A percentile compares a stretch with the other conserved stretches of the same genome.
phyloP scores from a whole-genome alignment of 2,329 filamentous ascomycete species.

The Cucurbitaria berberidis region DNA sequence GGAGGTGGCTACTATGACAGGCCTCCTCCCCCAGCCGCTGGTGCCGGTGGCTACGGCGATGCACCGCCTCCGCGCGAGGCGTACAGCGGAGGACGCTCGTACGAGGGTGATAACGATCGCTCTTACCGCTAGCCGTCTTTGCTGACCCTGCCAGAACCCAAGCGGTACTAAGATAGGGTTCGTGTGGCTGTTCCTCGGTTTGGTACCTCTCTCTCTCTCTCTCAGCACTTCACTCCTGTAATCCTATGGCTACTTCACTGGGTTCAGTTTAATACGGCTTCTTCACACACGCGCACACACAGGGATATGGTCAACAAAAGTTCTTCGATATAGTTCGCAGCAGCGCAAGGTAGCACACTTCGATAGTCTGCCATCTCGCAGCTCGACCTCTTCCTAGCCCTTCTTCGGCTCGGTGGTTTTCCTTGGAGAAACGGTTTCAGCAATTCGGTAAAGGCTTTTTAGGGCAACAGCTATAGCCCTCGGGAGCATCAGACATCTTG shows the following conservation, averaged over 20 bases:
- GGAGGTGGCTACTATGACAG: constrained; percentile 64
- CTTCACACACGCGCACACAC: constrained; percentile 32
- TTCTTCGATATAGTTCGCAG: constrained; percentile 47
- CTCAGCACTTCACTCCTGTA: constrained; percentile 44
- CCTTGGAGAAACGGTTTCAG: constrained; percentile 50
- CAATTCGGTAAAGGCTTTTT: constrained; percentile 48
- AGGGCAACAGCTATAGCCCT: constrained; percentile 43
- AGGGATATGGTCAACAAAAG: constrained; percentile 50
- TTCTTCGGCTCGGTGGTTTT: constrained; percentile 51
- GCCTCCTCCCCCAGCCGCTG: constrained; percentile 52
- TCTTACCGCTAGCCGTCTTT: constrained; percentile 40
- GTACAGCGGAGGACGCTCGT: constrained; percentile 48
- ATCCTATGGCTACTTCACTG: constrained; percentile 43
- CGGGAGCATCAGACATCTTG: constrained; percentile 46
- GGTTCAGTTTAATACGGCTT: constrained; percentile 49
- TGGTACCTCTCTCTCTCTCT: constrained; percentile 34
- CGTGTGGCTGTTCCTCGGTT: constrained; percentile 30
- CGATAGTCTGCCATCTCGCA: constrained; percentile 42
- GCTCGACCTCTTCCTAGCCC: constrained; percentile 43
- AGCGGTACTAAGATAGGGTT: constrained; percentile 44
- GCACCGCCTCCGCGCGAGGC: constrained; percentile 47
- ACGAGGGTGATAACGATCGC: constrained; percentile 56
- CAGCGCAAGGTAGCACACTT: constrained; percentile 41
- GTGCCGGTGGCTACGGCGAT: constrained; percentile 40
- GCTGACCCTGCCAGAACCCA: constrained; percentile 47